phyloP scores from a whole-genome alignment of 345 rosid genomes.

The Pugionium cornutum region DNA sequence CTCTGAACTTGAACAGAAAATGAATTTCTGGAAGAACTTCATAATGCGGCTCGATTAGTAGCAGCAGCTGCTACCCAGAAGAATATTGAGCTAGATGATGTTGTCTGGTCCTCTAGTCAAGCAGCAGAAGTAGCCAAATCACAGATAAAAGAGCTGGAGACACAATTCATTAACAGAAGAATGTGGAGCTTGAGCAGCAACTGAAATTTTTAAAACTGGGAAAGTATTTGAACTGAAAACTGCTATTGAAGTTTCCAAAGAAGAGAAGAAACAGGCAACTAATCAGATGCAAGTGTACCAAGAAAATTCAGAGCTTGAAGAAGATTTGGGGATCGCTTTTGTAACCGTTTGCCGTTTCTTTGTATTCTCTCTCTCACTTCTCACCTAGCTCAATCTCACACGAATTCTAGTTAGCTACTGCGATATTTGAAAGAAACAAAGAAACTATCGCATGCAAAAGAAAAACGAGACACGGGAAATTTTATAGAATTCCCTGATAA shows the following conservation, averaged over 20 bases:
- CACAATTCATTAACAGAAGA: slow-evolving; percentile 59
- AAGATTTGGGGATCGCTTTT: slow-evolving; percentile 52
- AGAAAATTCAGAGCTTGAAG: slow-evolving; percentile 64
- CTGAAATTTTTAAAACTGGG: slow-evolving; percentile 48
- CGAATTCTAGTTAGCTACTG: no score
- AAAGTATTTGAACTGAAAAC: slow-evolving; percentile 57
- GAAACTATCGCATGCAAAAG: no score
- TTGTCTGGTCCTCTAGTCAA: slow-evolving; percentile 54
- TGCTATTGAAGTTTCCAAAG: slow-evolving; percentile 55
- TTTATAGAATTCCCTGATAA: no score
- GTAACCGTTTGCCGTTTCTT: no score
- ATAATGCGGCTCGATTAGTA: slow-evolving; percentile 56
- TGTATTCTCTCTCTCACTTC: no score
- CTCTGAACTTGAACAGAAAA: slow-evolving; percentile 69
- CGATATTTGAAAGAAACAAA: no score
- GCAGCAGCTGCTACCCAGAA: slow-evolving; percentile 69
- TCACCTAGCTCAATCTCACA: no score
- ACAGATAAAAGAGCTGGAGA: slow-evolving; percentile 69
- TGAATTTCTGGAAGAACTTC: slow-evolving; percentile 70
- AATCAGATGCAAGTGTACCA: slow-evolving; percentile 52
- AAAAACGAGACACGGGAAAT: no score
- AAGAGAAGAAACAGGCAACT: slow-evolving; percentile 55
- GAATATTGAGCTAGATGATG: slow-evolving; percentile 72
- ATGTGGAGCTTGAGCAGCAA: slow-evolving; percentile 73
- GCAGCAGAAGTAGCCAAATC: slow-evolving; percentile 67